Base-by-base conservation (phyloP, 2,329 filamentous ascomycete genomes). In the Pseudocercospora crystallina region DNA sequence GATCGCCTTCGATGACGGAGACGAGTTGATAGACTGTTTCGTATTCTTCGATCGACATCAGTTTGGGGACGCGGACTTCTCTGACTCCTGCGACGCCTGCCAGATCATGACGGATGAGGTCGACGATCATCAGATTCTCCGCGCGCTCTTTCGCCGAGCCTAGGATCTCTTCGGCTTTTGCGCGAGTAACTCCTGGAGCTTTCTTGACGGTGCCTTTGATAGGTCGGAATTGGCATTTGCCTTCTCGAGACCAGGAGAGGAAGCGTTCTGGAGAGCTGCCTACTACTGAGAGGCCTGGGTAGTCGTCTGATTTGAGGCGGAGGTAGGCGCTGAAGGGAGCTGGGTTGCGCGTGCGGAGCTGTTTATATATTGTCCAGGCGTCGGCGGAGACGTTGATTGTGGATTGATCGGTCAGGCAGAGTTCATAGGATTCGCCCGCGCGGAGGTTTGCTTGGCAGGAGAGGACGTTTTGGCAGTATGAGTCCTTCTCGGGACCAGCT, bases 191-290 rank as follows among this genome's bases (percentile, higher is more conserved):
- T 1, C 76, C 76, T 1, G 77, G 74, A 0, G 80, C 81, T 62
- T 95, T 95, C 61, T 85, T 85, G n/a, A 96, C 90, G 0, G 92
- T 97, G 41, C 92, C 92, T 74, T 97, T 97, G 83, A 97, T 97
- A 0, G 92, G 92, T 7, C 91, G 84, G 79, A 96, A 94, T 54
- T 87, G 83, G 66, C 85, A 89, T 36, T 75, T 70, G 0, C 86
- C 85, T 1, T 65, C 59, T 35, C 79, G 74, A 35, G 78, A 76
- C 82, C 83, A 87, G 48, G 81, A 82, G 12, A 97, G 80, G 66
- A 96, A 97, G 2, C 91, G 87, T 71, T 97, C 92, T 0, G 92
- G 92, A 3, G 89, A 95, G 62, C 86, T 88, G 69, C 87, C 88
- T 38, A 95, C 76, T 29, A 97, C 78, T 1, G 89, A 90, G 3